Evolutionary conservation across 169 alveolate genomes (phyloP).

Genomic region (Plasmodium yoelii): DNA sequence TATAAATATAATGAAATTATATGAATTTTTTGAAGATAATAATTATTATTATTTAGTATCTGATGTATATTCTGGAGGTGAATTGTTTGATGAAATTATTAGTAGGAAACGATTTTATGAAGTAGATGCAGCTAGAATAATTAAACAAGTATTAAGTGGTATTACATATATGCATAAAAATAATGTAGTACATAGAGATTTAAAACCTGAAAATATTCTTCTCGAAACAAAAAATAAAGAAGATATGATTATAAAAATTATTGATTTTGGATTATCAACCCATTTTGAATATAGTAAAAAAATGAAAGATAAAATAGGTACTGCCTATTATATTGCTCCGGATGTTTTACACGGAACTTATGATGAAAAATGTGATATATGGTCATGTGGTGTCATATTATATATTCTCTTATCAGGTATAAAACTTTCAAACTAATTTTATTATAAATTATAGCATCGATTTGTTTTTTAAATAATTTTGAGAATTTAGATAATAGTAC

Average conservation of each 20-base stretch:
- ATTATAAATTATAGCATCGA: neutral
- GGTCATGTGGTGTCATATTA: slow-evolving; percentile 93
- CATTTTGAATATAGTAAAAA: slow-evolving; percentile 90
- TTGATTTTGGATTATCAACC: slow-evolving; percentile 96
- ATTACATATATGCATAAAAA: slow-evolving; percentile 93
- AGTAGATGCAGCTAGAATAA: slow-evolving; percentile 93
- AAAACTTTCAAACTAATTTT: neutral
- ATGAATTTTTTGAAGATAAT: slow-evolving; percentile 92
- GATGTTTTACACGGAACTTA: slow-evolving; percentile 92
- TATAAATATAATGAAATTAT: slow-evolving; percentile 93
- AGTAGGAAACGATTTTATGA: slow-evolving; percentile 92
- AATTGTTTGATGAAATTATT: slow-evolving; percentile 94
- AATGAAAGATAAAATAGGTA: slow-evolving; percentile 95
- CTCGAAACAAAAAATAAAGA: slow-evolving; percentile 90
- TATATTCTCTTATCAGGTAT: slow-evolving; percentile 90
- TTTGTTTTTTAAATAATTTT: neutral
- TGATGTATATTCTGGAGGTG: slow-evolving; percentile 96
- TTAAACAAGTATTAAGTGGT: slow-evolving; percentile 93
- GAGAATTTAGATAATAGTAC: neutral
- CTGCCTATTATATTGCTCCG: slow-evolving; percentile 95
- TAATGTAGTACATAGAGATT: slow-evolving; percentile 91
- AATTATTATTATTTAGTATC: slow-evolving; percentile 91
- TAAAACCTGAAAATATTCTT: slow-evolving; percentile 91
- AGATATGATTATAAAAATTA: slow-evolving; percentile 92
- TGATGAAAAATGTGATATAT: slow-evolving; percentile 93